phyloP scores from a whole-genome alignment of 352 stramenopile genomes.

The Achlya hypogyna region DNA sequence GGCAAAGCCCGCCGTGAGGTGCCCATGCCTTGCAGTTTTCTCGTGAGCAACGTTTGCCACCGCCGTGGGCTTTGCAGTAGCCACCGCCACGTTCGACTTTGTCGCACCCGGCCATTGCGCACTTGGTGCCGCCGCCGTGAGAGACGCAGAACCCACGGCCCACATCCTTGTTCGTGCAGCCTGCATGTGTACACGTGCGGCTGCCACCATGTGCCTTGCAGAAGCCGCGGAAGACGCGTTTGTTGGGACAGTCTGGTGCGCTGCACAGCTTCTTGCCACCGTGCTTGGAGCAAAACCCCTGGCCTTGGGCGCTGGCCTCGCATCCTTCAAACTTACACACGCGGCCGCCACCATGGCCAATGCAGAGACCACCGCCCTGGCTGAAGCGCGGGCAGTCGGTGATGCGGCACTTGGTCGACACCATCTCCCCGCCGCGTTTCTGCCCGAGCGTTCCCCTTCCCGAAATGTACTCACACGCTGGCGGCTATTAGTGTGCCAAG shows the following conservation, averaged over 20 bases:
- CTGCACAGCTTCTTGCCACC: conserved; percentile 76
- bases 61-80: conserved; percentile 8
- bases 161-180: conserved; percentile 54
- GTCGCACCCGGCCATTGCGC: conserved; percentile 50
- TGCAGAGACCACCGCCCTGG: conserved; percentile 76
- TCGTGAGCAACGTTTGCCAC: conserved; percentile 1
- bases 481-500: neutral
- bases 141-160: conserved; percentile 59
- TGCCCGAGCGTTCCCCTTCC: neutral
- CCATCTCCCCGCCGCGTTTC: neutral
- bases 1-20: conserved; percentile 63
- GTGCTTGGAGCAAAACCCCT: conserved; percentile 65
- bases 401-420: conserved; percentile 59
- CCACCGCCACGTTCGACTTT: conserved; percentile 70
- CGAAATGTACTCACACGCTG: neutral
- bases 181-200: conserved; percentile 41
- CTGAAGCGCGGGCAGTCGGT: conserved; percentile 67
- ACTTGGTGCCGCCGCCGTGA: conserved; percentile 60
- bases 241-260: conserved; percentile 62
- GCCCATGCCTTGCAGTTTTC: conserved; percentile 32
- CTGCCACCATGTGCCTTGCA: conserved; percentile 21
- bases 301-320: conserved; percentile 71
- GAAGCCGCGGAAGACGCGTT: conserved; percentile 5
- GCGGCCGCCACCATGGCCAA: conserved; percentile 70
- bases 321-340: conserved; percentile 76